These are phyloP conservation scores for Termitomyces sp. DNA, from an alignment of 768 basidiomycete genomes.

Conservation along the genomic window DNA sequence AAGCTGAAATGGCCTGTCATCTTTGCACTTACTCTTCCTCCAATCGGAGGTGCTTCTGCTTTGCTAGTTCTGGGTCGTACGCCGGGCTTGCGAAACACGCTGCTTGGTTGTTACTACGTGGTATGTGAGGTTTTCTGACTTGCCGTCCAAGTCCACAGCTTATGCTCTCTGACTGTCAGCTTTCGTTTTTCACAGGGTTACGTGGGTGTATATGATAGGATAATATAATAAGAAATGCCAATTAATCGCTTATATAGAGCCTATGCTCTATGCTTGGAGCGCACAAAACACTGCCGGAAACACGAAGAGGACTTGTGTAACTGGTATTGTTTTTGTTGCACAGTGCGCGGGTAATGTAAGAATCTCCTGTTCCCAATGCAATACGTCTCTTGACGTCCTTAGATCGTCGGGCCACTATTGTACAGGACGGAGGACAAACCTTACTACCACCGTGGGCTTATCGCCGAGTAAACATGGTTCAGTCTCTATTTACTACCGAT, in stretches of 20 bases:
- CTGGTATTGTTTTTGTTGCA: constrained; percentile 41
- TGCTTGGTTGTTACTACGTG: constrained; percentile 37
- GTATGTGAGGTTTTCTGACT: constrained; percentile 16
- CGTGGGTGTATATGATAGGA: constrained; percentile 18
- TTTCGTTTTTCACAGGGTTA: constrained; percentile 32
- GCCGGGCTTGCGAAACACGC: constrained; percentile 21
- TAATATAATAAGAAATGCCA: background rate
- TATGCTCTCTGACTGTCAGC: constrained; percentile 10
- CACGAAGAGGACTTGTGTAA: constrained; percentile 38
- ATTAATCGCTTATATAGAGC: constrained; percentile 19
- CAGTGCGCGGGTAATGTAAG: constrained; percentile 41
- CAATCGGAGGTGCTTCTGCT: constrained; percentile 34
- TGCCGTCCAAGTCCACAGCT: background rate
- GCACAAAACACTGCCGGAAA: constrained; percentile 40
- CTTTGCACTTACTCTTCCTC: constrained; percentile 31
- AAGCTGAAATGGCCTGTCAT: constrained; percentile 39
- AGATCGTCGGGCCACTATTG: constrained; percentile 35
- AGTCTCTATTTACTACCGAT: background rate
- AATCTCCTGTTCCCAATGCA: background rate
- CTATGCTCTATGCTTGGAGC: constrained; percentile 39
- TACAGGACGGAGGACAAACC: constrained; percentile 35
- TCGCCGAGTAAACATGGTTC: constrained; percentile 26
- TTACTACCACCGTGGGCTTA: constrained; percentile 35
- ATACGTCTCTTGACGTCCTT: background rate
- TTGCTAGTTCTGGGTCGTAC: constrained; percentile 30